Percentiles rank a stretch among this genome's conserved stretches.
These are phyloP conservation scores for Aspergillus bertholletiae DNA, from an alignment of 495 filamentous ascomycete genomes.

Conservation along the genomic window DNA sequence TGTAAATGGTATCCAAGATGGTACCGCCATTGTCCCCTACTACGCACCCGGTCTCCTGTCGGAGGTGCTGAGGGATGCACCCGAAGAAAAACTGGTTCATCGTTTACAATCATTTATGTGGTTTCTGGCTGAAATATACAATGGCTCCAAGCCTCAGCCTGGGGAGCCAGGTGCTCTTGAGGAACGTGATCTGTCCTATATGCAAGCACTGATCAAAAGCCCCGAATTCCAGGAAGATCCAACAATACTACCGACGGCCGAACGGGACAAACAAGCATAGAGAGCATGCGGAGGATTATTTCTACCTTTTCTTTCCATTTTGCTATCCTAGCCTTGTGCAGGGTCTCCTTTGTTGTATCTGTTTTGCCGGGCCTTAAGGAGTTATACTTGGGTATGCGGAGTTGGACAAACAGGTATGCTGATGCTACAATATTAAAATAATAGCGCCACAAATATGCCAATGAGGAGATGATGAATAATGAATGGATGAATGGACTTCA, in stretches of 20 bases:
- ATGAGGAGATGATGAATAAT: background rate
- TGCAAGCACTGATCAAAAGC: constrained; percentile 6
- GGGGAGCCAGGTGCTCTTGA: constrained; percentile 5
- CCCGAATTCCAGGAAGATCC: constrained; percentile 4
- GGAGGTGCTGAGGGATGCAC: constrained; percentile 1
- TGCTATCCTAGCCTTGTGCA: too few relatives aligned
- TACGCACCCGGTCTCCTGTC: constrained; percentile 21
- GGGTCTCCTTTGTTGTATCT: background rate
- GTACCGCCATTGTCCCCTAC: constrained; percentile 19
- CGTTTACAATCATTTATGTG: constrained; percentile 14
- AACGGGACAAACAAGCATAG: background rate
- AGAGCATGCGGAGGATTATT: too few relatives aligned
- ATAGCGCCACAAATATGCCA: background rate
- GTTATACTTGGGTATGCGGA: background rate
- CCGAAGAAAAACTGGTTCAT: background rate
- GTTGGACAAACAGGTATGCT: background rate
- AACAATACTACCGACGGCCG: constrained; percentile 5
- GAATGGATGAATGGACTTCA: background rate
- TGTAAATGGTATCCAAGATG: constrained; percentile 22
- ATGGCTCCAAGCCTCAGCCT: constrained; percentile 6
- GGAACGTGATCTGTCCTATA: constrained; percentile 17
- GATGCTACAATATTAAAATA: background rate
- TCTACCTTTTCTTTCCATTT: too few relatives aligned
- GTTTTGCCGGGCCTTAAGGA: background rate
- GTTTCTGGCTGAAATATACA: constrained; percentile 17